Percentiles rank a stretch among this genome's conserved stretches.
These are phyloP conservation scores for Nemania serpens DNA, from an alignment of 2,329 filamentous ascomycete genomes.

Conservation along the genomic window DNA sequence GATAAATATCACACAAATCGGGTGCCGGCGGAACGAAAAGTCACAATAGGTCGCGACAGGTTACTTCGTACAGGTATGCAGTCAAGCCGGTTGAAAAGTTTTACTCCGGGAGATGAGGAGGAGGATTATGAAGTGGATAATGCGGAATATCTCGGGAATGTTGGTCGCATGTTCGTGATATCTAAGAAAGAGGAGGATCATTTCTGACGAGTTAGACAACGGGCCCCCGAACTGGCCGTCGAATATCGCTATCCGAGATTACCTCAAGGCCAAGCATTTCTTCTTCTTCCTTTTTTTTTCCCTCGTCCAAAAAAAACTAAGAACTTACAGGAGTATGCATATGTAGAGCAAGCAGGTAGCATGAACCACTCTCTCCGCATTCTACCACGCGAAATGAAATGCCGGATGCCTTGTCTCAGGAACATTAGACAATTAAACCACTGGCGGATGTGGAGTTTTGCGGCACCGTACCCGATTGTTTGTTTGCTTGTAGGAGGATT, in stretches of 20 bases:
- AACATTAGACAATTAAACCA: slow-evolving; percentile 5
- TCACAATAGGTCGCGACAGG: background rate
- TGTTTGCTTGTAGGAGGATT: background rate
- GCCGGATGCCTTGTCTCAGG: slow-evolving; percentile 15
- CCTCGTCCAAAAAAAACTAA: background rate
- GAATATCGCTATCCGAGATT: background rate
- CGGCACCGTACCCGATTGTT: background rate
- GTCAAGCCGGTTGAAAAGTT: background rate
- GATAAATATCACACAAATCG: background rate
- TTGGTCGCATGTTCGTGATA: background rate
- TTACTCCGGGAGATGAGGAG: background rate
- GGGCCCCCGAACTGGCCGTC: background rate
- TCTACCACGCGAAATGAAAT: background rate
- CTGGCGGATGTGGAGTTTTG: background rate
- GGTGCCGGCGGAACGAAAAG: background rate
- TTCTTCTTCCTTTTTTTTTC: too few relatives aligned
- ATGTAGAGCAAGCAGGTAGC: background rate
- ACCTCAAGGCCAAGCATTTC: background rate
- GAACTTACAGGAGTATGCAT: slow-evolving; percentile 1
- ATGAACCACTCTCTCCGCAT: slow-evolving; percentile 11
- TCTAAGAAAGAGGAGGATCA: slow-evolving; percentile 3
- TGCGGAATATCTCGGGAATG: background rate
- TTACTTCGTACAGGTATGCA: slow-evolving; percentile 11
- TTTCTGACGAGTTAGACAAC: too few relatives aligned
- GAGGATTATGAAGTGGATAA: background rate